A percentile compares a stretch with the other conserved stretches of the same genome.
These are phyloP conservation scores for Candida glaebosa DNA, from an alignment of 805 yeast genomes.

Conservation along the genomic window DNA sequence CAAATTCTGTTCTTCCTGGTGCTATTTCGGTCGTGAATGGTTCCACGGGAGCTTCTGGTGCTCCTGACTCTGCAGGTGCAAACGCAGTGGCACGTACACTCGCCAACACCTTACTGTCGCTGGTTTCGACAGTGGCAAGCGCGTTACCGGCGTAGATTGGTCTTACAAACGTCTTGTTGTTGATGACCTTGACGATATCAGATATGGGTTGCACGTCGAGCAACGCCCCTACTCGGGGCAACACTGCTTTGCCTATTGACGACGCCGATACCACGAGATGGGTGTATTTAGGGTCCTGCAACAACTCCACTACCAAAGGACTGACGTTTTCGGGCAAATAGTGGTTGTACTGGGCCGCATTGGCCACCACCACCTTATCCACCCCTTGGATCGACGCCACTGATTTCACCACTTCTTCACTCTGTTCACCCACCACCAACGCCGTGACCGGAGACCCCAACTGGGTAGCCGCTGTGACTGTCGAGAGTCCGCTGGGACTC, in stretches of 20 bases:
- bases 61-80: constrained; percentile 29
- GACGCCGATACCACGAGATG: constrained; percentile 81
- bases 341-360: constrained; percentile 58
- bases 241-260: constrained; percentile 80
- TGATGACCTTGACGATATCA: constrained; percentile 68
- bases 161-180: constrained; percentile 73
- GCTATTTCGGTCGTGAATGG: constrained; percentile 40
- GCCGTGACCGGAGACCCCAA: constrained; percentile 82
- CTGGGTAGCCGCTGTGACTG: constrained; percentile 73
- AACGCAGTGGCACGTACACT: constrained; percentile 89
- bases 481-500: constrained; percentile 65
- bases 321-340: constrained; percentile 77
- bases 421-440: constrained; percentile 64
- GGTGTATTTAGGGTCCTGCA: constrained; percentile 44
- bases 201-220: constrained; percentile 85
- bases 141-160: constrained; percentile 98
- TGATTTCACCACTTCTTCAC: constrained; percentile 41
- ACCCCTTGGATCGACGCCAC: constrained; percentile 54
- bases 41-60: constrained; percentile 42
- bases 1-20: constrained; percentile 53
- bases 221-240: constrained; percentile 85
- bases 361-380: constrained; percentile 54
- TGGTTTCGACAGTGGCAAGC: constrained; percentile 70
- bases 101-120: constrained; percentile 61
- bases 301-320: constrained; percentile 54